phyloP scores from a whole-genome alignment of 208 protist species.

The Acanthamoeba divionensis region DNA sequence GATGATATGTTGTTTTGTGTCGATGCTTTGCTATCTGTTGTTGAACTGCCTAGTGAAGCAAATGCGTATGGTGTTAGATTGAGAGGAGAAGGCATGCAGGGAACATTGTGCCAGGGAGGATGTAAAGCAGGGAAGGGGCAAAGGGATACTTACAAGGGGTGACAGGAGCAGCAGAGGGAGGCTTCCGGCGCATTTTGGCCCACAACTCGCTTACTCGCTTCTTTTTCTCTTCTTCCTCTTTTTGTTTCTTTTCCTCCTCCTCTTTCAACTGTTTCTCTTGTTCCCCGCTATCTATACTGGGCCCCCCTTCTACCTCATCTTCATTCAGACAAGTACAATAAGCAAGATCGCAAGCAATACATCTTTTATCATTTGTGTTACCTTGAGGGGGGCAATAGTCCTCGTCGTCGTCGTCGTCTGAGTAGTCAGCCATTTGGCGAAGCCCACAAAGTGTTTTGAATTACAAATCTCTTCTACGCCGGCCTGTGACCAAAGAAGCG shows the following conservation, averaged over 20 bases:
- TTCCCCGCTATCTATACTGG: no score
- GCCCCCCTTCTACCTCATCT: no score
- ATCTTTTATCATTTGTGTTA: no score
- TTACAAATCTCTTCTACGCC: no score
- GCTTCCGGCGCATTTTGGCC: conserved; percentile 18
- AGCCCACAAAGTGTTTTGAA: no score
- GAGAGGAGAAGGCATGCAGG: not conserved
- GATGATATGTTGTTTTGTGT: not conserved
- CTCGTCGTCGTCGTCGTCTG: no score
- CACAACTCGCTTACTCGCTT: conserved; percentile 32
- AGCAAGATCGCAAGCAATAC: no score
- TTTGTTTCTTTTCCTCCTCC: not conserved
- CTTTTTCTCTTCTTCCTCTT: not conserved
- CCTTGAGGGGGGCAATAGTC: no score
- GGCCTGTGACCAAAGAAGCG: no score
- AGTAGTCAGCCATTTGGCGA: no score
- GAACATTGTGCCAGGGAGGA: not conserved
- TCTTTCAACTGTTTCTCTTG: not conserved
- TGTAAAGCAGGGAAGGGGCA: not conserved
- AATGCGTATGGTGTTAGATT: not conserved
- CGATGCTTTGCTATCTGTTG: not conserved
- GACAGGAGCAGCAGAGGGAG: not conserved
- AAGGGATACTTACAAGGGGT: not conserved
- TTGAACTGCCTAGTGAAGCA: not conserved
- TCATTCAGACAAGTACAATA: no score